Percentiles rank a stretch among this genome's conserved stretches.
phyloP scores from a whole-genome alignment of 306 rosid species.

The Cucumis cinereus region DNA sequence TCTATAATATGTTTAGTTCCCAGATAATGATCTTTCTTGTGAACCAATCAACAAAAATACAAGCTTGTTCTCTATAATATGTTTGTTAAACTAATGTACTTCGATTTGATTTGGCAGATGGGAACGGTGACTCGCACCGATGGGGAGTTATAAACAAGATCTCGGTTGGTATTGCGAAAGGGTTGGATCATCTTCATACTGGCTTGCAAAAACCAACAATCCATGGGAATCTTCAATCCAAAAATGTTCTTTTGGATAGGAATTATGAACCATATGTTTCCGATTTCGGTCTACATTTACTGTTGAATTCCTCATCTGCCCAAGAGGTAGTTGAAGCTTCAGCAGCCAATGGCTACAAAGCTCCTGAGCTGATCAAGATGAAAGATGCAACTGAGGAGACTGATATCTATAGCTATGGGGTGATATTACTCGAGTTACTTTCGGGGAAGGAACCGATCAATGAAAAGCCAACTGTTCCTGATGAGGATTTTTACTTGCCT shows the following conservation, averaged over 20 bases:
- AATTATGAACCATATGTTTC: slow-evolving; percentile 50
- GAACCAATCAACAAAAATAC: background rate
- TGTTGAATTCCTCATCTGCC: slow-evolving; percentile 59
- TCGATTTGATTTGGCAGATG: slow-evolving; percentile 32
- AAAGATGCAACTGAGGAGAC: slow-evolving; percentile 56
- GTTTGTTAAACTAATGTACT: background rate
- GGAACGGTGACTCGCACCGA: slow-evolving; percentile 48
- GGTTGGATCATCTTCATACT: slow-evolving; percentile 79
- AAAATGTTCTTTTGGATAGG: slow-evolving; percentile 66
- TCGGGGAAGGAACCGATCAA: slow-evolving; percentile 92
- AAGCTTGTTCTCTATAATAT: background rate
- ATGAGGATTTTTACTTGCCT: slow-evolving; percentile 80
- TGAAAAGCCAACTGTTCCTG: slow-evolving; percentile 56
- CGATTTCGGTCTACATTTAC: slow-evolving; percentile 64
- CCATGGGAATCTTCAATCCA: slow-evolving; percentile 85
- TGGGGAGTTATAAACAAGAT: slow-evolving; percentile 57
- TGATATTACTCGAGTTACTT: slow-evolving; percentile 68
- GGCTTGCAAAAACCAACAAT: slow-evolving; percentile 46
- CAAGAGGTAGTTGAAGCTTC: slow-evolving; percentile 86
- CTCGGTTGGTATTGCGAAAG: slow-evolving; percentile 70
- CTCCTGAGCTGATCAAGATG: slow-evolving; percentile 91
- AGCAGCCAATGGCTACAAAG: slow-evolving; percentile 75
- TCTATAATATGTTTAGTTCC: background rate
- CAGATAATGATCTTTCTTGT: background rate
- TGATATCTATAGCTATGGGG: slow-evolving; percentile 74